Evolutionary conservation across 2,329 filamentous ascomycete species (phyloP).

Genomic region (Botrytis galanthina): DNA sequence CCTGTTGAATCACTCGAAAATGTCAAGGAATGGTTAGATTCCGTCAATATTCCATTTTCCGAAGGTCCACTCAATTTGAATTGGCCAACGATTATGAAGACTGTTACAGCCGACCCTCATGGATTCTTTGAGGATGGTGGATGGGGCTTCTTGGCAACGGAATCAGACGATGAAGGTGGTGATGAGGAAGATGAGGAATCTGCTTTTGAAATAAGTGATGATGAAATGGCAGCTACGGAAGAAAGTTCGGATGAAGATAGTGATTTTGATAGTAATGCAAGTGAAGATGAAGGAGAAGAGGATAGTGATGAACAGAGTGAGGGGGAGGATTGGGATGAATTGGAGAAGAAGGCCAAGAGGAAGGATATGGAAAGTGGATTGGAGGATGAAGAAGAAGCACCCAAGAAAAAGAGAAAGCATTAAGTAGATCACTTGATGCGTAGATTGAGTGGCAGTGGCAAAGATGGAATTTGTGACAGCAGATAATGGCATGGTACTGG

Average conservation of each 20-base stretch:
- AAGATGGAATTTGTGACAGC: background rate
- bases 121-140: constrained; percentile 94
- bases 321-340: constrained; percentile 89
- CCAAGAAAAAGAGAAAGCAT: constrained; percentile 66
- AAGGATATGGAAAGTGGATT: constrained; percentile 63
- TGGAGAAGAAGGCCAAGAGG: constrained; percentile 88
- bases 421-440: constrained; percentile 26
- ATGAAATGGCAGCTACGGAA: constrained; percentile 69
- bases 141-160: constrained; percentile 87
- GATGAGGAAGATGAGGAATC: constrained; percentile 84
- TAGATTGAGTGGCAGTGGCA: background rate
- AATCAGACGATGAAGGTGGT: constrained; percentile 79
- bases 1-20: constrained; percentile 91
- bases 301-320: constrained; percentile 70
- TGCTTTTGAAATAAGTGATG: constrained; percentile 86
- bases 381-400: constrained; percentile 75
- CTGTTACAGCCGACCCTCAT: constrained; percentile 88
- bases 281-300: constrained; percentile 77
- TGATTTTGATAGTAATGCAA: constrained; percentile 89
- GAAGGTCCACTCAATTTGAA: constrained; percentile 97
- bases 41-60: constrained; percentile 87
- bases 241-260: constrained; percentile 85
- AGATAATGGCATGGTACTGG: background rate
- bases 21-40: constrained; percentile 97
- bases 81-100: constrained; percentile 99